Evolutionary conservation across 306 rosid genomes (phyloP), one percentile per base, ranked within the genome.

Genomic region (Sophora flavescens): DNA sequence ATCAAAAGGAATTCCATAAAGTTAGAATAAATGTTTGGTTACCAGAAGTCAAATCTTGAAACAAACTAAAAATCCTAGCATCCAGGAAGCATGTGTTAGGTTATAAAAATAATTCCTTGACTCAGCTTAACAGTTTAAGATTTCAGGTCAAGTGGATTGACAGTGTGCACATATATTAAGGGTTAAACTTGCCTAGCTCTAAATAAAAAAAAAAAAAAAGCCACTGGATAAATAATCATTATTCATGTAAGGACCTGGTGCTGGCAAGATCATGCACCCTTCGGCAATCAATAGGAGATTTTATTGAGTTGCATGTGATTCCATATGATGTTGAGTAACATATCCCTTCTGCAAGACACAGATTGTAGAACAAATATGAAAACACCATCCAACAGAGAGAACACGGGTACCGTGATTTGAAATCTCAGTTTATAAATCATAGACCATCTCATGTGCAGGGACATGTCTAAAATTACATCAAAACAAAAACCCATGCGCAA

Each of bases 281-380:
- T 87, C 87, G 80, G 42, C 89, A 72, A 76, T 89, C 91, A 64
- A 70, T 76, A 64, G 84, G 65, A 87, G 85, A 68, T 86, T 82
- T 90, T 68, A 75, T 78, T 78, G 91, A 80, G 74, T 72, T 80
- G 83, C 66, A 79, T 30, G 88, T 60, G 74, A 84, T 83, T 79
- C 89, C 91, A 79, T 74, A 68, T 11, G 90, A 65, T 7, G 78
- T 79, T 54, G 85, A 77, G 87, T 88, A 84, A 85, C 85, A 82
- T 45, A 84, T 68, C 70, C 89, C 91, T 70, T 94, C 98, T 89
- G 87, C 84, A 81, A 56, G 83, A 80, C 82, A 88, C 47, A 76
- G 22, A 69, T 68, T 69, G 63, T 53, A 30, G 76, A 80, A 68
- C 22, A 59, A 64, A 72, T 54, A 83, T 74, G 68, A 85, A 88